A percentile compares a stretch with the other conserved stretches of the same genome.
These are phyloP conservation scores for Trichosporon ovoides DNA, from an alignment of 1,284 basidiomycete genomes.

Conservation along the genomic window DNA sequence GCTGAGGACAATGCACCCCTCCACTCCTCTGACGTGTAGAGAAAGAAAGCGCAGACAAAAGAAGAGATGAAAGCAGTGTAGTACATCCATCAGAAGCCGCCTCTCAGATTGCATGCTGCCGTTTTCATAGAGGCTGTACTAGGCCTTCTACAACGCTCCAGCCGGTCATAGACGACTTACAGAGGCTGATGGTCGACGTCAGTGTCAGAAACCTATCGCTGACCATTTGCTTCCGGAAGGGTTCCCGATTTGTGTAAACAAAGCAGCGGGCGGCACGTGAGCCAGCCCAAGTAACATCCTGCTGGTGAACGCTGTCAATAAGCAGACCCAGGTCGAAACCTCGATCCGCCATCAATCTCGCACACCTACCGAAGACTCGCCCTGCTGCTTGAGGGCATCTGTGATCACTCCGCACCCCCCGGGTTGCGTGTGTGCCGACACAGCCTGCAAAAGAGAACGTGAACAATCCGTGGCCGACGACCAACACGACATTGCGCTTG, in stretches of 20 bases:
- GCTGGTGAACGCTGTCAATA: background rate
- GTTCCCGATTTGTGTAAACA: background rate
- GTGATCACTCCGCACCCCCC: constrained; percentile 2
- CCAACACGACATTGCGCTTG: too few species aligned
- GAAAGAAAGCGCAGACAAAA: constrained; percentile 17
- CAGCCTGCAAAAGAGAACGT: background rate
- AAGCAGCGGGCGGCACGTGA: background rate
- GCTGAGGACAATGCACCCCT: constrained; percentile 16
- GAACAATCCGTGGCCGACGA: background rate
- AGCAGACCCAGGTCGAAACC: background rate
- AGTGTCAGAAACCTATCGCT: background rate
- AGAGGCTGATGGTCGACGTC: background rate
- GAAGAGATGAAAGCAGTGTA: constrained; percentile 16
- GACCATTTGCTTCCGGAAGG: background rate
- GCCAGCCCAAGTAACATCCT: too few species aligned
- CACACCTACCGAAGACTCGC: background rate
- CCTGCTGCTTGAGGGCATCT: background rate
- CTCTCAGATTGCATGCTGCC: background rate
- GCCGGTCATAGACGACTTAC: background rate
- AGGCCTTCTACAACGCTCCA: too few species aligned
- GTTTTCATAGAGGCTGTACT: too few species aligned
- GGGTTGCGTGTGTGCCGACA: background rate
- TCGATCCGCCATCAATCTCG: background rate
- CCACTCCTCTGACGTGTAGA: constrained; percentile 19
- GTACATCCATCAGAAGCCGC: constrained; percentile 1